phyloP scores from a whole-genome alignment of 2,329 filamentous ascomycete species.

The Meredithiella fracta region DNA sequence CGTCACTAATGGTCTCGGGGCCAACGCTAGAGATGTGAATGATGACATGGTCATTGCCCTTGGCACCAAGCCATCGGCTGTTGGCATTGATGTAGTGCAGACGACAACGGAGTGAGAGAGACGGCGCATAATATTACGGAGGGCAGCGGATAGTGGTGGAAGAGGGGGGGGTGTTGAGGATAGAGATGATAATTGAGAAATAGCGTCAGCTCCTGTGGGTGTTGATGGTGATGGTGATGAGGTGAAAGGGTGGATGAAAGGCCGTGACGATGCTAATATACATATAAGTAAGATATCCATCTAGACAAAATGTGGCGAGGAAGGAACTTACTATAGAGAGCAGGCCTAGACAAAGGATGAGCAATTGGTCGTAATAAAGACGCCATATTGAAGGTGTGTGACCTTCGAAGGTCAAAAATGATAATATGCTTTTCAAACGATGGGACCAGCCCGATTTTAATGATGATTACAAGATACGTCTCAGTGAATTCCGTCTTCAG shows the following conservation, averaged over 20 bases:
- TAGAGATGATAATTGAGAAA: neutral
- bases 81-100: slow-evolving; percentile 29
- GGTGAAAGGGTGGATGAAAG: neutral
- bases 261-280: neutral
- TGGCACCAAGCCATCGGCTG: slow-evolving; percentile 17
- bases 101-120: slow-evolving; percentile 39
- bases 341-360: neutral
- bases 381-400: neutral
- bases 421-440: neutral
- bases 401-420: neutral
- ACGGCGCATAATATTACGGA: slow-evolving; percentile 37
- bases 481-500: neutral
- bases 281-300: neutral
- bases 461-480: neutral
- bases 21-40: slow-evolving; percentile 38
- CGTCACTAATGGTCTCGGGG: slow-evolving; percentile 29
- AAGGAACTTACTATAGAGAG: neutral
- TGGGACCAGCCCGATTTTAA: neutral
- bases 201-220: neutral
- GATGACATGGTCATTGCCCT: slow-evolving; percentile 45
- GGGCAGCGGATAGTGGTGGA: slow-evolving; percentile 24
- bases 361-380: neutral
- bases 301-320: neutral
- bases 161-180: neutral
- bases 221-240: neutral